Evolutionary conservation across 1,284 basidiomycete species (phyloP), one percentile per base, ranked within the genome.

Genomic region (Naganishia cerealis): DNA sequence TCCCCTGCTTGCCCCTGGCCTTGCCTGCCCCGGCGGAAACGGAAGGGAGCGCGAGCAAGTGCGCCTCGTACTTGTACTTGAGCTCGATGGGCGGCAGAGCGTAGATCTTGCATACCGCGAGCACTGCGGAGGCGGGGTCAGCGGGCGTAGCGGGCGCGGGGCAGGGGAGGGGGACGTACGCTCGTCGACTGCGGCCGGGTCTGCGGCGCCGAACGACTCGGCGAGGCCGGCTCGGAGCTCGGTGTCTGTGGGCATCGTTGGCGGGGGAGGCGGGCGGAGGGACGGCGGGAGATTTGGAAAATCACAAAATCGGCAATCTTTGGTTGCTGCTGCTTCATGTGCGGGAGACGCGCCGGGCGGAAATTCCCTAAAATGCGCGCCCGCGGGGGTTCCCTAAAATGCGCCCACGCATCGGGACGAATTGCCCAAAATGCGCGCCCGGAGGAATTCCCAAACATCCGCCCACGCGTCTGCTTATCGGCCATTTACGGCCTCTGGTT

Each of bases 41-140:
- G 59, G 67, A 38, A 50, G 67, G 2, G 67, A 50, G 3, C 77
- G 46, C 78, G 66, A 82, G 71, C 38, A 81, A 73, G 68, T 81
- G 81, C 1, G 81, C 81, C 71, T 83, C 82, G 74, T 81, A 81
- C 71, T 82, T 82, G 79, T 76, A 83, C 72, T 74, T 81, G 21
- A 83, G 75, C 59, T 79, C 78, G 39, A 76, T 68, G 10, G 81
- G 73, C 18, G 74, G 71, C 15, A 83, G 75, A 48, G 73, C 72
- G 73, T 80, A 82, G 15, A 79, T 56, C 1, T 78, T 74, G 16
- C 77, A 69, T 7, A 81, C 79, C 3, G 80, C 79, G 5, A 80
- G 73, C 66, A 79, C 80, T 81, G 42, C 13, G 10, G n/a, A 29
- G n/a, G 26, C 29, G 29, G 33, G 1, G n/a, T 59, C 15, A 61